Evolutionary conservation across 192 early-diverging fungal species (phyloP).

Genomic region (Spizellomyces punctatus): DNA sequence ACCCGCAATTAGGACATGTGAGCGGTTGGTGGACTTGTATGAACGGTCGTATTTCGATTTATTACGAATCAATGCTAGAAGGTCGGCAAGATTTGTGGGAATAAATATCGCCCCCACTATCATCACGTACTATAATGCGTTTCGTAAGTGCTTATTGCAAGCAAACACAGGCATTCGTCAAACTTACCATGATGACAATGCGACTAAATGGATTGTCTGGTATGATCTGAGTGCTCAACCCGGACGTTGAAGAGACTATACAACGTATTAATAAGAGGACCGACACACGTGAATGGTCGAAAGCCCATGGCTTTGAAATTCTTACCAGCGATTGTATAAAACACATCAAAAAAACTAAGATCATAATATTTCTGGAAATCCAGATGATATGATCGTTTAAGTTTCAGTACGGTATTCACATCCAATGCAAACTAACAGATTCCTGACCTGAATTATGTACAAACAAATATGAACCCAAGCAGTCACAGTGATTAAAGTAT

Average conservation of each 20-base stretch:
- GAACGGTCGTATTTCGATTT: slow-evolving; percentile 59
- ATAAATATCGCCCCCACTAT: slow-evolving; percentile 72
- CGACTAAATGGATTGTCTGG: slow-evolving; percentile 43
- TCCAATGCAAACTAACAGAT: slow-evolving; percentile 50
- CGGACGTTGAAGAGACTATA: slow-evolving; percentile 54
- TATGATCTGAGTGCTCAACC: slow-evolving; percentile 70
- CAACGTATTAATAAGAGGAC: slow-evolving; percentile 8
- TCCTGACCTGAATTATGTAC: slow-evolving; percentile 55
- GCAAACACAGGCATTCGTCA: neutral
- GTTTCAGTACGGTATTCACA: slow-evolving; percentile 48
- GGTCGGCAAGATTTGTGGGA: slow-evolving; percentile 64
- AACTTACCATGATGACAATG: slow-evolving; percentile 27
- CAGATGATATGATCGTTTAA: neutral
- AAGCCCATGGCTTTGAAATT: neutral
- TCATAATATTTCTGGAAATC: slow-evolving; percentile 32
- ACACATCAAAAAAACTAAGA: slow-evolving; percentile 41
- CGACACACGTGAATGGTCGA: slow-evolving; percentile 13
- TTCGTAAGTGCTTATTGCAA: slow-evolving; percentile 50
- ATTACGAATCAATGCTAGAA: slow-evolving; percentile 61
- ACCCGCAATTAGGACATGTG: slow-evolving; percentile 70
- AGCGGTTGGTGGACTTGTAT: slow-evolving; percentile 45
- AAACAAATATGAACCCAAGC: slow-evolving; percentile 70
- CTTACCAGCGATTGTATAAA: slow-evolving; percentile 33
- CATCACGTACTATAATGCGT: slow-evolving; percentile 64
- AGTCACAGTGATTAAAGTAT: slow-evolving; percentile 70